A percentile compares a stretch with the other conserved stretches of the same genome.
These are phyloP conservation scores for Physaria fendleri DNA, from an alignment of 345 rosid genomes.

Conservation along the genomic window DNA sequence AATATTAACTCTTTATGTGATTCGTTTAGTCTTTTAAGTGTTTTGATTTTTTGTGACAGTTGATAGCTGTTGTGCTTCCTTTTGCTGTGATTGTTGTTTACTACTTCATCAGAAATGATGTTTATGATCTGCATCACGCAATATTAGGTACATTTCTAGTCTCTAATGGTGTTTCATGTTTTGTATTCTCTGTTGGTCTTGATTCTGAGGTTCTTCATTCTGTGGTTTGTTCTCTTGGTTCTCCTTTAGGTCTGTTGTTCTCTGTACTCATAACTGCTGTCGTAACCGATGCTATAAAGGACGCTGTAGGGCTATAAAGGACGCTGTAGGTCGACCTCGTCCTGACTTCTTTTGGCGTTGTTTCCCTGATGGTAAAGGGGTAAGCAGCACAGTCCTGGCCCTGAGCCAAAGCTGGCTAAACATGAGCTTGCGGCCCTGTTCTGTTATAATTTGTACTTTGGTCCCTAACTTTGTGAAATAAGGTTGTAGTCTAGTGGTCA, in stretches of 20 bases:
- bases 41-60: conserved; percentile 33
- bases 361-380: too few species aligned
- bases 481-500: too few species aligned
- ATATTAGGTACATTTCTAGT: conserved; percentile 51
- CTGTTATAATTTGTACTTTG: too few species aligned
- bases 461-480: too few species aligned
- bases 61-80: conserved; percentile 65
- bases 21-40: neutral
- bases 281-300: conserved; percentile 86
- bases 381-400: too few species aligned
- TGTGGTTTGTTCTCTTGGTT: conserved; percentile 2
- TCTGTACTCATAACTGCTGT: conserved; percentile 75
- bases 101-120: conserved; percentile 67
- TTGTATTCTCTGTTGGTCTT: neutral
- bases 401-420: too few species aligned
- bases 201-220: too few species aligned
- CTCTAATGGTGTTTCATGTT: conserved; percentile 5
- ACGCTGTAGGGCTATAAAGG: too few species aligned
- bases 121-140: conserved; percentile 90
- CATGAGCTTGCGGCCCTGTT: too few species aligned
- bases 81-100: conserved; percentile 45
- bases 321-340: conserved; percentile 90
- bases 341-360: too few species aligned
- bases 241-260: conserved; percentile 59
- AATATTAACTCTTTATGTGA: neutral